phyloP scores from a whole-genome alignment of 441 rosid genomes.

The Kokia cookei region DNA sequence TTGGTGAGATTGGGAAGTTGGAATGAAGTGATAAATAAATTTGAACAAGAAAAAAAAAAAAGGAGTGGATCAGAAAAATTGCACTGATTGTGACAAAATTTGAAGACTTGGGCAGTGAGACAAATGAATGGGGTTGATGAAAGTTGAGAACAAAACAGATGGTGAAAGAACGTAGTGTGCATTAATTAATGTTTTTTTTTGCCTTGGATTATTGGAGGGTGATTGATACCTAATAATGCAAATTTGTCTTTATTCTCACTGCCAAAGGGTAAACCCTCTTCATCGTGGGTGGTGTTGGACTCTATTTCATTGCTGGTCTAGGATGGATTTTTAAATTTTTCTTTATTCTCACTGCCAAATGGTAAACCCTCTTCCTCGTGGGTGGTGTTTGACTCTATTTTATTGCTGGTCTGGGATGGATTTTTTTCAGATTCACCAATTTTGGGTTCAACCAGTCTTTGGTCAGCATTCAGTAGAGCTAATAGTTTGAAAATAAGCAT shows the following conservation, averaged over 20 bases:
- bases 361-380: background rate
- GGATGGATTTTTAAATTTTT: background rate
- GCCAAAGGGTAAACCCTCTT: background rate
- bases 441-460: background rate
- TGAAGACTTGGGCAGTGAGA: background rate
- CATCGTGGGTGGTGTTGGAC: background rate
- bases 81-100: background rate
- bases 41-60: background rate
- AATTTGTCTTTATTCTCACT: background rate
- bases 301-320: background rate
- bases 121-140: background rate
- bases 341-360: background rate
- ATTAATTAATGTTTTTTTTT: background rate
- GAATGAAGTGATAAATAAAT: too few relatives aligned
- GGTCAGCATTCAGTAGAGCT: background rate
- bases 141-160: background rate
- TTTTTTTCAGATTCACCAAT: background rate
- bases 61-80: background rate
- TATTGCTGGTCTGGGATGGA: background rate
- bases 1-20: background rate
- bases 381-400: background rate
- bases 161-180: background rate
- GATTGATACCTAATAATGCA: background rate
- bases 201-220: background rate
- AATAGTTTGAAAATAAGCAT: background rate